A percentile compares a stretch with the other conserved stretches of the same genome.
phyloP scores from a whole-genome alignment of 2,329 filamentous ascomycete genomes.

The Talaromyces sp. region DNA sequence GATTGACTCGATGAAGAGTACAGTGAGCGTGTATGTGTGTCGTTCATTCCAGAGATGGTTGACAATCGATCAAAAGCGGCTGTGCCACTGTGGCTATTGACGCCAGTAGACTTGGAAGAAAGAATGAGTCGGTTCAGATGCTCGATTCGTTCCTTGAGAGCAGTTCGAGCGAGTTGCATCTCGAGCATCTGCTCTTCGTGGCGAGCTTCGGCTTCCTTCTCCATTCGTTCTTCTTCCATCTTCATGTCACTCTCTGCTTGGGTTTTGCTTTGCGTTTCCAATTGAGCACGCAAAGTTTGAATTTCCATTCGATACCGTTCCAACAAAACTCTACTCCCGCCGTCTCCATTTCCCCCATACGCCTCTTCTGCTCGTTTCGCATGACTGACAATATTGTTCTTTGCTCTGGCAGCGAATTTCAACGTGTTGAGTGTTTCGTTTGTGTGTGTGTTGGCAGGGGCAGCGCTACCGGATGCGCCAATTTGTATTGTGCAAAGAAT shows the following conservation, averaged over 20 bases:
- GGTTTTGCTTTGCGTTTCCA: constrained; percentile 75
- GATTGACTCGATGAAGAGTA: constrained; percentile 70
- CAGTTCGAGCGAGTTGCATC: constrained; percentile 94
- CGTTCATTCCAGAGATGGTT: constrained; percentile 52
- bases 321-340: constrained; percentile 78
- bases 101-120: constrained; percentile 91
- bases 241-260: constrained; percentile 60
- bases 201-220: constrained; percentile 76
- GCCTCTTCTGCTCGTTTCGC: constrained; percentile 94
- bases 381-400: constrained; percentile 97
- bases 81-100: constrained; percentile 73
- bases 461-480: constrained; percentile 69
- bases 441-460: constrained; percentile 69
- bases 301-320: constrained; percentile 96
- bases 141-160: constrained; percentile 94
- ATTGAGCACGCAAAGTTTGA: constrained; percentile 70
- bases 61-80: constrained; percentile 64
- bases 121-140: constrained; percentile 93
- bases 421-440: constrained; percentile 91
- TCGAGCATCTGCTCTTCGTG: constrained; percentile 98
- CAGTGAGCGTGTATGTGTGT: constrained; percentile 51
- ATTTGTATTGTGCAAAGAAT: constrained; percentile 96
- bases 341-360: constrained; percentile 72
- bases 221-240: constrained; percentile 68
- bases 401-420: constrained; percentile 93